Evolutionary conservation across 2,329 filamentous ascomycete genomes (phyloP), one percentile per base, ranked within the genome.

Genomic region (Neonectria punicea): DNA sequence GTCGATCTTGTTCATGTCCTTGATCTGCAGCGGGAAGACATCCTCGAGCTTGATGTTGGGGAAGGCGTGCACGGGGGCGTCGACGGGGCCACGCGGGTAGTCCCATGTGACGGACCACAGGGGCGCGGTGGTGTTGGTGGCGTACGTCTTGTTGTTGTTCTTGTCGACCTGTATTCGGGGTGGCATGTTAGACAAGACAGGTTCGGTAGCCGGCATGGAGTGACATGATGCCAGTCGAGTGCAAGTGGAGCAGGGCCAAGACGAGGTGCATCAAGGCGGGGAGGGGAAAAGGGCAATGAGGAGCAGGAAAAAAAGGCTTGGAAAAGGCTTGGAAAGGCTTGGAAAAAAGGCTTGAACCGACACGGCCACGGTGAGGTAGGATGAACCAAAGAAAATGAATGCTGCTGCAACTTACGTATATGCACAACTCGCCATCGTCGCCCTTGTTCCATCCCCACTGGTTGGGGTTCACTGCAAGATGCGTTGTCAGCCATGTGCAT

Each of bases 81-180:
- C 79, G 55, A 72, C 69, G 3, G 80, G 75, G 30, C 79, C 81
- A n/a, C 70, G 77, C 10, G 81, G 77, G 65, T 83, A 88, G 67
- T 83, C 72, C 86, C 86, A 88, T 43, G 84, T 86, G n/a, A 85
- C 80, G 13, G 80, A 83, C 77, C 83, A 87, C 44, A 76, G 73
- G 25, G 86, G 85, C 1, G 84, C 84, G 0, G 81, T 80, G 20
- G 76, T 76, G 18, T 81, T 77, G 43, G 82, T 83, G 0, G 81
- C 69, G 62, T 87, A 87, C 4, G 84, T 84, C 56, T 79, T 78
- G 72, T 87, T 87, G 74, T 85, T 81, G 75, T 79, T 82, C 1
- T 80, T 79, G 3, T 81, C 84, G 44, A 86, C 80, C 84, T 86
- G 6, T 8, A 7, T 5, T 4, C 14, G 8, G 44, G 25, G 25